phyloP scores from a whole-genome alignment of 129 eudicot genomes.

The Daucus carota region DH1_v3.0 NC_030384.2:40444501-40445000 shows the following conservation, averaged over 20 bases:
- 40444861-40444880: neutral
- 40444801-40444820: constrained; percentile 94
- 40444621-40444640: neutral
- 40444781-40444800: constrained; percentile 86
- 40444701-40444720: constrained; percentile 95
- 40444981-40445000: constrained; percentile 93
- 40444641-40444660: neutral
- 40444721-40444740: constrained; percentile 88
- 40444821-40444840: constrained; percentile 62
- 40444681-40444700: constrained; percentile 57
- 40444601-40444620: neutral
- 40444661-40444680: neutral
- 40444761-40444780: constrained; percentile 73
- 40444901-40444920: neutral
- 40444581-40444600: neutral
- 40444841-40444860: constrained; percentile 1
- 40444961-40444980: constrained; percentile 70
- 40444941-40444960: constrained; percentile 46
- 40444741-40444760: constrained; percentile 85
- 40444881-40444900: neutral
- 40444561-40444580: neutral
- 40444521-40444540: neutral
- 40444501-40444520: too few species aligned
- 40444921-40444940: constrained; percentile 7
- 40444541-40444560: neutral